A percentile compares a stretch with the other conserved stretches of the same genome.
Evolutionary conservation across 192 early-diverging fungal species (phyloP).

Genomic region (Linnemannia elongata): DNA sequence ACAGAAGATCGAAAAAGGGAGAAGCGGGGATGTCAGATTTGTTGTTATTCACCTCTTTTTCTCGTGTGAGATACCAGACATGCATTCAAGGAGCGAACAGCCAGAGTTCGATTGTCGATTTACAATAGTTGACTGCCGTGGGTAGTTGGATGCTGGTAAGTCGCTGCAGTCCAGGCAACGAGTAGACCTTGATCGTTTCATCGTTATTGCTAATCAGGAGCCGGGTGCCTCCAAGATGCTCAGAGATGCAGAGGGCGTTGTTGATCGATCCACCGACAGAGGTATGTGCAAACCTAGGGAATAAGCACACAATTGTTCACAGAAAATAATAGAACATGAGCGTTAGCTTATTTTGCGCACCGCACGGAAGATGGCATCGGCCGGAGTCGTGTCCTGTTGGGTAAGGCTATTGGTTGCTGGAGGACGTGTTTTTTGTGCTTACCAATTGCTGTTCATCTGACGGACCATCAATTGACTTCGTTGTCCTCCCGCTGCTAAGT

Average conservation of each 20-base stretch:
- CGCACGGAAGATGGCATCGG: not conserved
- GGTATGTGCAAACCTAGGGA: conserved; percentile 37
- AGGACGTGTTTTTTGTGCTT: conserved; percentile 12
- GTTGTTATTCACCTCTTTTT: not conserved
- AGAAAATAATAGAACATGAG: not conserved
- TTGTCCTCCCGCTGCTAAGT: conserved; percentile 93
- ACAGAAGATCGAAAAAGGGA: not conserved
- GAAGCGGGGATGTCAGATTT: not conserved
- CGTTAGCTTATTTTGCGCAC: not conserved
- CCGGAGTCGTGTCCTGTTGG: not conserved
- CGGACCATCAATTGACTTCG: conserved; percentile 85
- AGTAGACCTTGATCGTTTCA: conserved; percentile 90
- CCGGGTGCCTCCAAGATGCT: conserved; percentile 70
- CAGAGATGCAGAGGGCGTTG: conserved; percentile 83
- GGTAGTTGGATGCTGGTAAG: conserved; percentile 85
- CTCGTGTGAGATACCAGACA: not conserved
- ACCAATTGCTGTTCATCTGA: conserved; percentile 73
- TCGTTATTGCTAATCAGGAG: conserved; percentile 96
- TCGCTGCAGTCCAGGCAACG: conserved; percentile 82
- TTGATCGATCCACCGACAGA: conserved; percentile 75
- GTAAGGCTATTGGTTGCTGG: not conserved
- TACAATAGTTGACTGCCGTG: conserved; percentile 90
- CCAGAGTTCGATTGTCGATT: not conserved
- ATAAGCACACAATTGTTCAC: not conserved
- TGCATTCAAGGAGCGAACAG: conserved; percentile 2